Conservation (phyloP, 2,329 filamentous ascomycete species). For the Leptographium radiaticola region DNA sequence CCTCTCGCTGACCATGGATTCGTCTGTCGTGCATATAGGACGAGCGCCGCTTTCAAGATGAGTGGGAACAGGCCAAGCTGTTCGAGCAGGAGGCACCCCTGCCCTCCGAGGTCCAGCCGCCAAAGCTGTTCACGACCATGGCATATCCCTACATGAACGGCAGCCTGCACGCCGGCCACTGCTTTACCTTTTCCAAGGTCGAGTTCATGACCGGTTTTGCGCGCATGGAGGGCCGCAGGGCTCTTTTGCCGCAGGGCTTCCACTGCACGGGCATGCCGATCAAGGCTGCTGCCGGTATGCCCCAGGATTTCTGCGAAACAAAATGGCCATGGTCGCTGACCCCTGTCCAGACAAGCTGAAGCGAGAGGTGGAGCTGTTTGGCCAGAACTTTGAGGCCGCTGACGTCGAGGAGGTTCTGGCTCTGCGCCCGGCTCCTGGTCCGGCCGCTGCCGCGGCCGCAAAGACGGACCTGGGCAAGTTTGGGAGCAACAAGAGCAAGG, state of each 20-base stretch:
- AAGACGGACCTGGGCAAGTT: constrained; percentile 92
- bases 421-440: constrained; percentile 46
- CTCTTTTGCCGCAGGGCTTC: constrained; percentile 84
- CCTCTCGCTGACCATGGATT: neutral
- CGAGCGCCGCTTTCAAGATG: constrained; percentile 85
- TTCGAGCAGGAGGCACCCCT: constrained; percentile 83
- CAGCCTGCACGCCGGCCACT: constrained; percentile 51
- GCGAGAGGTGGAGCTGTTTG: constrained; percentile 80
- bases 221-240: constrained; percentile 79
- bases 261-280: constrained; percentile 98
- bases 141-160: constrained; percentile 28
- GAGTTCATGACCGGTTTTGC: constrained; percentile 83
- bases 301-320: too few species aligned
- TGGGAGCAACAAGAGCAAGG: constrained; percentile 84
- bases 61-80: constrained; percentile 64
- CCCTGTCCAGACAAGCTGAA: constrained; percentile 63
- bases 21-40: constrained; percentile 1
- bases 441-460: constrained; percentile 21
- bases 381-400: constrained; percentile 62
- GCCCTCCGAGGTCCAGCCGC: constrained; percentile 64
- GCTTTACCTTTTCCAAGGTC: constrained; percentile 82
- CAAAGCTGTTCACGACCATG: constrained; percentile 74
- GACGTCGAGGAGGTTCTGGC: constrained; percentile 35
- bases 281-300: constrained; percentile 62
- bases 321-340: neutral